These are phyloP conservation scores for Sphagnum fallax DNA, from an alignment of 228 moss, liverwort and hornwort genomes.

Conservation along the genomic window DNA sequence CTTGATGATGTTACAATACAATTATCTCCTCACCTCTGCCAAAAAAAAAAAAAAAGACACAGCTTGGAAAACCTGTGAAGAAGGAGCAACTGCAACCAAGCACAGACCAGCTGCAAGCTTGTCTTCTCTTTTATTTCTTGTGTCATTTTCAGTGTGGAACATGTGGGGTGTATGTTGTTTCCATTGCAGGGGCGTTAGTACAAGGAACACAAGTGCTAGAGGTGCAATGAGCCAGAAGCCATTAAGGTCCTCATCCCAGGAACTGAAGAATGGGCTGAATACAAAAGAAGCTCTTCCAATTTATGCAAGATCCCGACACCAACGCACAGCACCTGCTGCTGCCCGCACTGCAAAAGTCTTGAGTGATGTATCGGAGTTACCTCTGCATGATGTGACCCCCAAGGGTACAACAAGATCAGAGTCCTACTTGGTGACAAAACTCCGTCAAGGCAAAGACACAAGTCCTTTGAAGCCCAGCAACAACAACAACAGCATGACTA, in stretches of 20 bases:
- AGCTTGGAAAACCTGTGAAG: no score
- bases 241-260: constrained; percentile 22
- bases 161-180: no score
- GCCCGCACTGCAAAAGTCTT: constrained; percentile 26
- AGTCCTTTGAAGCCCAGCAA: constrained; percentile 7
- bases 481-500: not conserved
- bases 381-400: constrained; percentile 9
- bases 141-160: no score
- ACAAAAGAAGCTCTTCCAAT: constrained; percentile 2
- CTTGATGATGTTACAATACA: no score
- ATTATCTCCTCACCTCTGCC: no score
- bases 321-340: constrained; percentile 27
- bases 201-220: not conserved
- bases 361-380: constrained; percentile 19
- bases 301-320: constrained; percentile 21
- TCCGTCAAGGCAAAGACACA: not conserved
- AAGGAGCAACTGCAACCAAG: no score
- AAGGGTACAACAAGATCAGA: constrained; percentile 17
- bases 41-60: no score
- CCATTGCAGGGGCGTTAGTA: not conserved
- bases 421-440: constrained; percentile 14
- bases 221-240: not conserved
- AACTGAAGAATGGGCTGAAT: constrained; percentile 1
- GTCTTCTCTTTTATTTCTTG: no score
- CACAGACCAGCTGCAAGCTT: no score